phyloP scores from a whole-genome alignment of 176 grass and related monocot species.

The Cocos nucifera region DNA sequence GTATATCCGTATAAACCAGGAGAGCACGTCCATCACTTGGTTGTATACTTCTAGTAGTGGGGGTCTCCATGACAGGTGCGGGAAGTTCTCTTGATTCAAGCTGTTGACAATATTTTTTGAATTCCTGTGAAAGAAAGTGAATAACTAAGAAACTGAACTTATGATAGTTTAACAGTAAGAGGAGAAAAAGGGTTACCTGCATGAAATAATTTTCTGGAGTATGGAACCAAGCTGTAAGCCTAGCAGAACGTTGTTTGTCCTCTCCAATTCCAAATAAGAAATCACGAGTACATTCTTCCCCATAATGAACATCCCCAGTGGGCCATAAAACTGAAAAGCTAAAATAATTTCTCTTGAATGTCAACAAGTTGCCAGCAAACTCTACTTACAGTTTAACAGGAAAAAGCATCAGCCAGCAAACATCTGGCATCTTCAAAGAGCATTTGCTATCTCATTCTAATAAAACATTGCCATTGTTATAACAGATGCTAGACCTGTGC shows the following conservation, averaged over 20 bases:
- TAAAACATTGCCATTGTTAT: too few species aligned
- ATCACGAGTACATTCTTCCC: slow-evolving; percentile 87
- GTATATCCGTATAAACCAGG: slow-evolving; percentile 76
- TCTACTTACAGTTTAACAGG: background rate
- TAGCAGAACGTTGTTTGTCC: slow-evolving; percentile 81
- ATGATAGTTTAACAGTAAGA: background rate
- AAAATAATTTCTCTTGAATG: slow-evolving; percentile 24
- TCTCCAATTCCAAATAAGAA: slow-evolving; percentile 80
- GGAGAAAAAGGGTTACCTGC: slow-evolving; percentile 29
- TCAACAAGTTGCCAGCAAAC: slow-evolving; percentile 19
- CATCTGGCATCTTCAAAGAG: too few species aligned
- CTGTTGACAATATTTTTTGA: slow-evolving; percentile 56
- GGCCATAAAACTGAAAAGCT: slow-evolving; percentile 94
- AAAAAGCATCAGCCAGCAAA: too few species aligned
- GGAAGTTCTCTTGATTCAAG: slow-evolving; percentile 48
- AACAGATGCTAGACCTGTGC: too few species aligned
- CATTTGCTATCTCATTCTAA: too few species aligned
- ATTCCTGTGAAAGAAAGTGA: slow-evolving; percentile 42
- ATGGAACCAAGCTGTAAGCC: slow-evolving; percentile 96
- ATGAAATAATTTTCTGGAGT: slow-evolving; percentile 95
- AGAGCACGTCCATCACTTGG: slow-evolving; percentile 47
- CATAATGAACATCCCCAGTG: slow-evolving; percentile 46
- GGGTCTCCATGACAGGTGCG: slow-evolving; percentile 14
- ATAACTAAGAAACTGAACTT: slow-evolving; percentile 11
- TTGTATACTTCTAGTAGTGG: slow-evolving; percentile 33